Evolutionary conservation across 1,284 basidiomycete species (phyloP), one percentile per base, ranked within the genome.

Genomic region (Ustilago xerochloae): DNA sequence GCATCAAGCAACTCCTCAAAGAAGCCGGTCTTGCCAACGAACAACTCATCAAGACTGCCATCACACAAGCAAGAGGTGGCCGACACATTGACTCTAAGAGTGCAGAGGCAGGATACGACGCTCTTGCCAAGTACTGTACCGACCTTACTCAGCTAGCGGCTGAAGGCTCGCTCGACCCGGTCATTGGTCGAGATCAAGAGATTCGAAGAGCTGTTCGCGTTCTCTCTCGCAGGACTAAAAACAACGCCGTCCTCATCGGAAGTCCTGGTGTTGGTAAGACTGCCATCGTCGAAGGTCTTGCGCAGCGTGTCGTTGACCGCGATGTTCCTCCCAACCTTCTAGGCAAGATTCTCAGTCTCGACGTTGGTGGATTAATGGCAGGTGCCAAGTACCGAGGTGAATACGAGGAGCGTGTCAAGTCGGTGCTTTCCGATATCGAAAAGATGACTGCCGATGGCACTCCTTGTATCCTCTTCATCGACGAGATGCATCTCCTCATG

Each of bases 331-430:
- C 93, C n/a, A 90, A 88, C 63, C 88, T 97, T 28, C 88, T 97
- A 56, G 90, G 90, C 35, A 89, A 92, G 30, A 88, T 97, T n/a
- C 92, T 91, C 63, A 76, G 54, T 8, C 88, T 94, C 24, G 95
- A 97, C 84, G 92, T 97, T 90, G 96, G 94, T 74, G 92, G 94
- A 0, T 88, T 97, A 64, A 96, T 95, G 92, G 93, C 94, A 6
- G 94, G 96, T 55, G 95, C 94, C 33, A 94, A 93, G 85, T 96
- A 93, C 87, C 94, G 93, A 85, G 95, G 95, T 65, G 94, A 98
- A 86, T 99, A 95, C 85, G 96, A 99, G 86, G 96, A 99, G 84
- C 91, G 96, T 49, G 90, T 98, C 86, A 98, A 97, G 86, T 87
- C 91, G 13, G 93, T 98, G 63, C 87, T 98, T 52, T 81, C 85